These are phyloP conservation scores for Phytomonas serpens DNA, from an alignment of 208 protist genomes.

Conservation along the genomic window DNA sequence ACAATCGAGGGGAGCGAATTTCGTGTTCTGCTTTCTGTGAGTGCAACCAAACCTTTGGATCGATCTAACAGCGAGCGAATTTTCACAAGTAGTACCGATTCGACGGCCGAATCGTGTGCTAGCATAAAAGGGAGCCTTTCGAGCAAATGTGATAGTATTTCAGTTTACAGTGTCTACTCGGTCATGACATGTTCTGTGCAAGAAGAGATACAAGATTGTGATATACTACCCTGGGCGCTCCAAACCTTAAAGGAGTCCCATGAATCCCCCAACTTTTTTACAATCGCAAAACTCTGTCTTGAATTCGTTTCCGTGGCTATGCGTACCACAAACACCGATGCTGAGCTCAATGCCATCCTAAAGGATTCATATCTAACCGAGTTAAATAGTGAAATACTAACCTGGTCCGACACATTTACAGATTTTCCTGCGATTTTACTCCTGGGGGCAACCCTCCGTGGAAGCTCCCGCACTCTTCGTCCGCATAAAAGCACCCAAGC, in stretches of 20 bases:
- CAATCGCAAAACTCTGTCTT: constrained; percentile 53
- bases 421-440: constrained; percentile 58
- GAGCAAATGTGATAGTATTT: constrained; percentile 24
- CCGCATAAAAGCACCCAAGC: constrained; percentile 50
- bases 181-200: constrained; percentile 20
- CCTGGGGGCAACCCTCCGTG: constrained; percentile 42
- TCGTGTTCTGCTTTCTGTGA: neutral
- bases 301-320: constrained; percentile 52
- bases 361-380: constrained; percentile 25
- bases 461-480: constrained; percentile 41
- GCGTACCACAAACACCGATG: constrained; percentile 44
- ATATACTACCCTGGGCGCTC: constrained; percentile 37
- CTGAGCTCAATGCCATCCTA: constrained; percentile 34
- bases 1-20: neutral
- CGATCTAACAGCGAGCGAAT: neutral
- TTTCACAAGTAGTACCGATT: neutral
- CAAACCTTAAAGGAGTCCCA: constrained; percentile 6
- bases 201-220: constrained; percentile 27
- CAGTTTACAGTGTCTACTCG: constrained; percentile 31
- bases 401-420: constrained; percentile 40
- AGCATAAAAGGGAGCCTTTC: neutral
- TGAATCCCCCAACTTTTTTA: neutral
- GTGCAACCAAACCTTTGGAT: neutral
- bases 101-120: neutral
- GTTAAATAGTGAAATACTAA: constrained; percentile 42